A percentile compares a stretch with the other conserved stretches of the same genome.
Evolutionary conservation across 2,329 filamentous ascomycete species (phyloP).

Genomic region (Clarireedia homoeocarpa): DNA sequence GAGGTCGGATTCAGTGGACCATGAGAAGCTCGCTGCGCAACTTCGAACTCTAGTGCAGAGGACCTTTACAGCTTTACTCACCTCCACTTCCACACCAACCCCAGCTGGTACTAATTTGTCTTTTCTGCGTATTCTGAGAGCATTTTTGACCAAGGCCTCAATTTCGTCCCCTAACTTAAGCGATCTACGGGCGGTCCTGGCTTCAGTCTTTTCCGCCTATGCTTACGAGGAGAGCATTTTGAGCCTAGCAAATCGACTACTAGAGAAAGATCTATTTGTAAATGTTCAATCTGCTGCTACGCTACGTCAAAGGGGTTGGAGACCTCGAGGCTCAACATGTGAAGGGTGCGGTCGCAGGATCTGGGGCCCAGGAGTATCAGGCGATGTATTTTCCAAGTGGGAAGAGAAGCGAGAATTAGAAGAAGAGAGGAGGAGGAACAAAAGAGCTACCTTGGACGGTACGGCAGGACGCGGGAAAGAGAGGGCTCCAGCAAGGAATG

Average conservation of each 20-base stretch:
- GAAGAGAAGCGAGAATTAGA: slow-evolving; percentile 51
- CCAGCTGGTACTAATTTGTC: slow-evolving; percentile 49
- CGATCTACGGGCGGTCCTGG: slow-evolving; percentile 76
- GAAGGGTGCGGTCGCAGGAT: slow-evolving; percentile 75
- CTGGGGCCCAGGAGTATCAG: slow-evolving; percentile 82
- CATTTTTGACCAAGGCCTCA: slow-evolving; percentile 79
- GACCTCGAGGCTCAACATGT: slow-evolving; percentile 77
- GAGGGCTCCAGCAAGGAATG: slow-evolving; percentile 31
- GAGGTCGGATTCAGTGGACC: slow-evolving; percentile 36
- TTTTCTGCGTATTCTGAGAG: slow-evolving; percentile 81
- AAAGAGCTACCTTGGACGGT: slow-evolving; percentile 26
- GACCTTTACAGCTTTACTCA: slow-evolving; percentile 79
- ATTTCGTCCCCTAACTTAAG: slow-evolving; percentile 76
- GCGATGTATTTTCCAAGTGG: slow-evolving; percentile 75
- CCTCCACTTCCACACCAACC: slow-evolving; percentile 52
- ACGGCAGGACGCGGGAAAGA: slow-evolving; percentile 32
- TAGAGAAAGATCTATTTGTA: slow-evolving; percentile 83
- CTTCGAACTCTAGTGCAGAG: slow-evolving; percentile 80
- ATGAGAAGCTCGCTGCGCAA: slow-evolving; percentile 53
- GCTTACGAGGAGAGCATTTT: slow-evolving; percentile 91
- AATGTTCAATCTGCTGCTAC: slow-evolving; percentile 68
- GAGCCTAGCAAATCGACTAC: slow-evolving; percentile 71
- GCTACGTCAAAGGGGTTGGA: slow-evolving; percentile 79
- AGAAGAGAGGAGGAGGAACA: slow-evolving; percentile 33
- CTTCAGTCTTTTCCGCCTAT: slow-evolving; percentile 90